Percentiles rank a stretch among this genome's conserved stretches.
These are phyloP conservation scores for Mucuna pruriens DNA, from an alignment of 306 rosid species.

Conservation along the genomic window DNA sequence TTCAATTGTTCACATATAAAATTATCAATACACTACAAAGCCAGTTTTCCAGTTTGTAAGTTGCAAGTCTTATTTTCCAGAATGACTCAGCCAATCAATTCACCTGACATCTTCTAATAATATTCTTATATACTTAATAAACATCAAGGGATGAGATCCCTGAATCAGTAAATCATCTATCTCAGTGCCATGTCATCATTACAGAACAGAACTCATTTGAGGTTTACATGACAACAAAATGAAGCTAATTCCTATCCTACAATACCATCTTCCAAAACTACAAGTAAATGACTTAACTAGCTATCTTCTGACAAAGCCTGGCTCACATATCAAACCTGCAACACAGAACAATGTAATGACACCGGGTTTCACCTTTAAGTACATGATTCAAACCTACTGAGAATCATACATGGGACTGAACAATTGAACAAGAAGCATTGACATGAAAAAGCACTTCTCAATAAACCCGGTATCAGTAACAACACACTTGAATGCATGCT, in stretches of 20 bases:
- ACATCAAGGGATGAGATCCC: background rate
- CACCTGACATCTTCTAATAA: background rate
- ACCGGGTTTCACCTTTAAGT: background rate
- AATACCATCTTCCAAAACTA: constrained; percentile 2
- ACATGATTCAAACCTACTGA: constrained; percentile 3
- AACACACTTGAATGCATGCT: background rate
- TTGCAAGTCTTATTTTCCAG: constrained; percentile 21
- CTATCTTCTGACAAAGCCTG: background rate
- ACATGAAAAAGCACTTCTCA: background rate
- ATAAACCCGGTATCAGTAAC: background rate
- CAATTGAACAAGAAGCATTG: constrained; percentile 9
- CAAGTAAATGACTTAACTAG: constrained; percentile 14
- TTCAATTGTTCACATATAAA: background rate
- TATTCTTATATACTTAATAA: background rate
- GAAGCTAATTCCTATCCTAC: constrained; percentile 13
- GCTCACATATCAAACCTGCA: background rate
- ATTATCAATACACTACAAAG: constrained; percentile 20
- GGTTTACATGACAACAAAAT: background rate
- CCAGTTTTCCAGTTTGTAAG: constrained; percentile 9
- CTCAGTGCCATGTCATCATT: background rate
- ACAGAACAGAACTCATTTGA: background rate
- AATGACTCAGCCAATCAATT: constrained; percentile 1
- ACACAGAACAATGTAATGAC: background rate
- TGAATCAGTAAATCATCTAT: background rate
- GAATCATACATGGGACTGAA: background rate